These are phyloP conservation scores for Hypoxylon sp. DNA, from an alignment of 2,329 filamentous ascomycete species.

Conservation along the genomic window DNA sequence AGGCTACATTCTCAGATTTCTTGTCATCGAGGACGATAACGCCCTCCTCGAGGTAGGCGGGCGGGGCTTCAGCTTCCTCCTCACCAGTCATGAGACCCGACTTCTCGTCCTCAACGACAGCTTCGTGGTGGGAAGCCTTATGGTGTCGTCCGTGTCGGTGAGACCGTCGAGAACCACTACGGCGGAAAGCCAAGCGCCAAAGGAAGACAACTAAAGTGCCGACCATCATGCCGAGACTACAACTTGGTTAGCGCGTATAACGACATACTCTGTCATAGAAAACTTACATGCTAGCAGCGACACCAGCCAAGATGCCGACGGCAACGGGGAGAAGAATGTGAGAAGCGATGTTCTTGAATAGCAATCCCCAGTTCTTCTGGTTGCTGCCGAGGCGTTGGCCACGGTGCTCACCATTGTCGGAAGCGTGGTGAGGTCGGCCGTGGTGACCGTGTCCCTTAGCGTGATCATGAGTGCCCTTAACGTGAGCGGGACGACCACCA, in stretches of 20 bases:
- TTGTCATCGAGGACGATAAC: constrained; percentile 43
- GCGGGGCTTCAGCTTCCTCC: constrained; percentile 49
- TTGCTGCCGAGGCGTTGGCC: constrained; percentile 41
- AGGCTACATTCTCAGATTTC: constrained; percentile 47
- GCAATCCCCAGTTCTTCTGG: constrained; percentile 57
- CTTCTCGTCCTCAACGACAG: constrained; percentile 61
- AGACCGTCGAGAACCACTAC: constrained; percentile 52
- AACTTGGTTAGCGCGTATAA: constrained; percentile 45
- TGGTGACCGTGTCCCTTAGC: constrained; percentile 21
- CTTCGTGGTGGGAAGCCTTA: constrained; percentile 56
- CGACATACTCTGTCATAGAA: not conserved
- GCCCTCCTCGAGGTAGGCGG: constrained; percentile 48
- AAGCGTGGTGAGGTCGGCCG: not conserved
- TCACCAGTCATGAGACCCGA: constrained; percentile 59
- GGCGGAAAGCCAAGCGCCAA: constrained; percentile 67
- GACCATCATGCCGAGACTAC: constrained; percentile 72
- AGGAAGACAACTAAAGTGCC: constrained; percentile 71
- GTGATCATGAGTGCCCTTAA: constrained; percentile 22
- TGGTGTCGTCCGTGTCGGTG: constrained; percentile 50
- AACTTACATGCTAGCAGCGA: constrained; percentile 72
- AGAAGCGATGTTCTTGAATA: constrained; percentile 67
- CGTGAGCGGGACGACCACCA: constrained; percentile 48
- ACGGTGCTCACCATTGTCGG: constrained; percentile 45
- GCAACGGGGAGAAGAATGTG: constrained; percentile 76
- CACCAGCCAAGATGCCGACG: constrained; percentile 75